These are phyloP conservation scores for Thozetella sp. DNA, from an alignment of 495 filamentous ascomycete genomes.

Conservation along the genomic window DNA sequence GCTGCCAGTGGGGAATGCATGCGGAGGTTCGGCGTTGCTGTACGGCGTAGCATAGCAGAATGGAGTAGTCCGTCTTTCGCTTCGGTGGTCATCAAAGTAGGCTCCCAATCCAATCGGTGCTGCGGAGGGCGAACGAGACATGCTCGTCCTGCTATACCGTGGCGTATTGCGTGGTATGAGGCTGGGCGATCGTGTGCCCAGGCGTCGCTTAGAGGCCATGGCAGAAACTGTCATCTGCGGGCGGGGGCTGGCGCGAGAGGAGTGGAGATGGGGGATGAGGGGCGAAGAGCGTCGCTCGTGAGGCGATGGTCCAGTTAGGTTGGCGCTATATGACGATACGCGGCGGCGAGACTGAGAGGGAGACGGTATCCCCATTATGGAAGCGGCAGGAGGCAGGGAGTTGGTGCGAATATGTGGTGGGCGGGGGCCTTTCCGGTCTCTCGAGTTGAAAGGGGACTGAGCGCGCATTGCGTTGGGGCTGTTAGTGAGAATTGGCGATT, in stretches of 20 bases:
- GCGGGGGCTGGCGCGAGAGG: slow-evolving; percentile 19
- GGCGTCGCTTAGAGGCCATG: slow-evolving; percentile 30
- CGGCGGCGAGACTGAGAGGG: slow-evolving; percentile 37
- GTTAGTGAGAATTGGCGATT: slow-evolving; percentile 31
- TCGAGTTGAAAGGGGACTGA: slow-evolving; percentile 34
- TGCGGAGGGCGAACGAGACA: slow-evolving; percentile 29
- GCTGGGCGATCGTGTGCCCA: slow-evolving; percentile 40
- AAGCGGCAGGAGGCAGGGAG: slow-evolving; percentile 44
- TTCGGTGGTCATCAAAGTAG: slow-evolving; percentile 18
- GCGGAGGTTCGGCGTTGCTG: slow-evolving; percentile 37
- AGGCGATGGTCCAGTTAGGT: slow-evolving; percentile 3
- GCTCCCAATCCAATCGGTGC: slow-evolving; percentile 10
- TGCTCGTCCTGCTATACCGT: slow-evolving; percentile 40
- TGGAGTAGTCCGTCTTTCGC: slow-evolving; percentile 42
- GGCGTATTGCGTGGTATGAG: slow-evolving; percentile 44
- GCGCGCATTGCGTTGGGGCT: slow-evolving; percentile 23
- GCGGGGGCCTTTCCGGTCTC: slow-evolving; percentile 38
- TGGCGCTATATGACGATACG: slow-evolving; percentile 28
- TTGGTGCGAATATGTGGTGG: slow-evolving; percentile 42
- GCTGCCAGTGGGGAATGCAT: slow-evolving; percentile 5
- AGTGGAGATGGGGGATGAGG: slow-evolving; percentile 17
- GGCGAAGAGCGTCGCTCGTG: slow-evolving; percentile 40
- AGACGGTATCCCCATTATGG: slow-evolving; percentile 19
- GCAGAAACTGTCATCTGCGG: slow-evolving; percentile 12
- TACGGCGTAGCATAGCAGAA: slow-evolving; percentile 57